Percentiles rank a stretch among this genome's conserved stretches.
These are phyloP conservation scores for Phytophthora hybrid DNA, from an alignment of 352 stramenopile genomes.

Conservation along the genomic window DNA sequence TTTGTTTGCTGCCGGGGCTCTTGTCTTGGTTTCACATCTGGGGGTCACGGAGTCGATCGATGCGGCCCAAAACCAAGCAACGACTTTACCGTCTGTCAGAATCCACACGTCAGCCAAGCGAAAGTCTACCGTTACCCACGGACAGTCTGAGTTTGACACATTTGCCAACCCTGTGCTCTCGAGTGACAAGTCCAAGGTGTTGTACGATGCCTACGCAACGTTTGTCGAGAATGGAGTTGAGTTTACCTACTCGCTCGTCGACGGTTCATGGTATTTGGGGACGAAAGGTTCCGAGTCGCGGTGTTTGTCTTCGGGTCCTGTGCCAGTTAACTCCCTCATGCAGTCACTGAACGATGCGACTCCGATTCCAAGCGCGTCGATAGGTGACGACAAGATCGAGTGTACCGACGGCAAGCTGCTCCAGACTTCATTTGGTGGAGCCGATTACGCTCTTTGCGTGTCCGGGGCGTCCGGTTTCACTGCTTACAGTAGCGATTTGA, in stretches of 20 bases:
- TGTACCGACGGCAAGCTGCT: slow-evolving; percentile 37
- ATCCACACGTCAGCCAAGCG: slow-evolving; percentile 42
- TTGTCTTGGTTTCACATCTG: not conserved
- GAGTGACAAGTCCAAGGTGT: slow-evolving; percentile 22
- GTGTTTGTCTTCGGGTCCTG: not conserved
- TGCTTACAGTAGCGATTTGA: slow-evolving; percentile 21
- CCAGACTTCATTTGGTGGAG: slow-evolving; percentile 35
- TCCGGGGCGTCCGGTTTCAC: slow-evolving; percentile 14
- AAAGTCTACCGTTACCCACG: slow-evolving; percentile 40
- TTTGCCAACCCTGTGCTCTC: slow-evolving; percentile 45
- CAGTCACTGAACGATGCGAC: not conserved
- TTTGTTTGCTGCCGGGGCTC: not conserved
- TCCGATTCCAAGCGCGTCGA: slow-evolving; percentile 20
- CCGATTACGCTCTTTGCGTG: slow-evolving; percentile 15
- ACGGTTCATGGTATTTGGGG: slow-evolving; percentile 19
- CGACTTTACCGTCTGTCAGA: not conserved
- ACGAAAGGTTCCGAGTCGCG: not conserved
- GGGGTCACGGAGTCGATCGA: not conserved
- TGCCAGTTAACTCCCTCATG: not conserved
- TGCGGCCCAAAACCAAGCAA: not conserved
- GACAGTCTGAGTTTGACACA: slow-evolving; percentile 40
- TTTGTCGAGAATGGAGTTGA: slow-evolving; percentile 23
- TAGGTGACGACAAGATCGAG: slow-evolving; percentile 19
- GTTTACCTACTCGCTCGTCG: slow-evolving; percentile 32
- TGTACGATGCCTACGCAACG: slow-evolving; percentile 40